Evolutionary conservation across 768 basidiomycete genomes (phyloP).

Genomic region (Russula foetens): DNA sequence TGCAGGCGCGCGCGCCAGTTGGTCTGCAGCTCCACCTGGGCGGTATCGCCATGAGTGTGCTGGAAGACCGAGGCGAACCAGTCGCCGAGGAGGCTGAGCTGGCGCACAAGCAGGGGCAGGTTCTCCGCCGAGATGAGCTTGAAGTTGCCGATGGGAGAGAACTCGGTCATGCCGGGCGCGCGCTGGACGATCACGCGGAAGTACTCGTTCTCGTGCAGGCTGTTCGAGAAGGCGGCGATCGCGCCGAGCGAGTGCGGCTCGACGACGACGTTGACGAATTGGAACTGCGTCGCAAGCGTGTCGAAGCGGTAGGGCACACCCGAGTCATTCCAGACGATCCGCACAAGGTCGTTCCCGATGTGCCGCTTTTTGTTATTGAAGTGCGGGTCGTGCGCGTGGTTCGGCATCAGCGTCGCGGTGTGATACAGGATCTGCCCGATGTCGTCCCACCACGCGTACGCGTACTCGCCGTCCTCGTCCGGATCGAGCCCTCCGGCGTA

Average conservation of each 20-base stretch:
- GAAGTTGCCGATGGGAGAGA: conserved; percentile 86
- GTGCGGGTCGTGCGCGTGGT: conserved; percentile 53
- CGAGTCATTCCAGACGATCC: conserved; percentile 97
- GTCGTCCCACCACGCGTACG: conserved; percentile 99
- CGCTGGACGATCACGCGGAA: conserved; percentile 92
- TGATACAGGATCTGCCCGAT: conserved; percentile 93
- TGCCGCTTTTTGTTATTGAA: conserved; percentile 87
- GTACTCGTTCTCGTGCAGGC: conserved; percentile 84
- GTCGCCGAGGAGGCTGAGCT: conserved; percentile 80
- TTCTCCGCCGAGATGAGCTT: conserved; percentile 89
- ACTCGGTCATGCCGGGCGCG: conserved; percentile 86
- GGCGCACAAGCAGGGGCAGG: conserved; percentile 80
- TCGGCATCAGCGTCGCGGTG: conserved; percentile 96
- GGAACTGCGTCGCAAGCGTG: conserved; percentile 88
- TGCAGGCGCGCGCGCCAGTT: conserved; percentile 83
- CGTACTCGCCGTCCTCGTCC: conserved; percentile 91
- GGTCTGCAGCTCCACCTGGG: conserved; percentile 69
- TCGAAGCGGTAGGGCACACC: conserved; percentile 85
- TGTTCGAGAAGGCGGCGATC: conserved; percentile 79
- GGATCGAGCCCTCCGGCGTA: conserved; percentile 90
- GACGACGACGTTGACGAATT: conserved; percentile 95
- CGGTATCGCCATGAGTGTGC: conserved; percentile 62
- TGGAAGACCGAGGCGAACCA: conserved; percentile 85
- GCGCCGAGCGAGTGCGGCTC: conserved; percentile 85
- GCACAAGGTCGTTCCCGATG: conserved; percentile 94